A percentile compares a stretch with the other conserved stretches of the same genome.
Conservation (phyloP, 176 grass and related monocot genomes). For the Bromus sterilis region DNA sequence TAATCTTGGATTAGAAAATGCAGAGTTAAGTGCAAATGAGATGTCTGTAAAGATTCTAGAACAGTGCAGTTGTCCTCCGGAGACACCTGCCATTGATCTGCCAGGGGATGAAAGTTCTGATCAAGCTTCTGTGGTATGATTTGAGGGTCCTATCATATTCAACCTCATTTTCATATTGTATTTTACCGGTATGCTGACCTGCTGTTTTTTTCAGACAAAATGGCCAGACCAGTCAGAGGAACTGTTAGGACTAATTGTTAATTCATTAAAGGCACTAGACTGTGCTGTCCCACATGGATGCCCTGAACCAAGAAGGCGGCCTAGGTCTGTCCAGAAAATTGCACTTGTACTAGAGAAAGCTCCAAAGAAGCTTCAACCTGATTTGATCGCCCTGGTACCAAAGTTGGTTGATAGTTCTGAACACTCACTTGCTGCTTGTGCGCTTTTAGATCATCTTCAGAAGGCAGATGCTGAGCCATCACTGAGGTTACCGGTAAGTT, state of each 20-base stretch:
- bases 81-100: conserved; percentile 40
- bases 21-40: conserved; percentile 35
- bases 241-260: conserved; percentile 81
- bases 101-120: conserved; percentile 39
- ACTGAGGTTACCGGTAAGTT: conserved; percentile 61
- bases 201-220: conserved; percentile 57
- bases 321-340: conserved; percentile 71
- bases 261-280: conserved; percentile 72
- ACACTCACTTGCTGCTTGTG: conserved; percentile 67
- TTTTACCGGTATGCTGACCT: conserved; percentile 25
- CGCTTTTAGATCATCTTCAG: conserved; percentile 56
- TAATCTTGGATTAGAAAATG: conserved; percentile 24
- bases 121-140: conserved; percentile 40
- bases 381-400: conserved; percentile 77
- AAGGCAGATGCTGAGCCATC: conserved; percentile 57
- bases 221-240: conserved; percentile 86
- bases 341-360: conserved; percentile 73
- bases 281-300: conserved; percentile 66
- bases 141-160: conserved; percentile 9
- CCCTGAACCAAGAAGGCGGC: conserved; percentile 56
- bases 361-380: conserved; percentile 74
- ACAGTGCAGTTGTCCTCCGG: conserved; percentile 30
- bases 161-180: neutral
- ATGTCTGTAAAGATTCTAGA: conserved; percentile 33
- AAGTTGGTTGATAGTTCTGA: conserved; percentile 82